These are phyloP conservation scores for Diophrys sp. DNA, from an alignment of 73 alveolate species.

Conservation along the genomic window DNA sequence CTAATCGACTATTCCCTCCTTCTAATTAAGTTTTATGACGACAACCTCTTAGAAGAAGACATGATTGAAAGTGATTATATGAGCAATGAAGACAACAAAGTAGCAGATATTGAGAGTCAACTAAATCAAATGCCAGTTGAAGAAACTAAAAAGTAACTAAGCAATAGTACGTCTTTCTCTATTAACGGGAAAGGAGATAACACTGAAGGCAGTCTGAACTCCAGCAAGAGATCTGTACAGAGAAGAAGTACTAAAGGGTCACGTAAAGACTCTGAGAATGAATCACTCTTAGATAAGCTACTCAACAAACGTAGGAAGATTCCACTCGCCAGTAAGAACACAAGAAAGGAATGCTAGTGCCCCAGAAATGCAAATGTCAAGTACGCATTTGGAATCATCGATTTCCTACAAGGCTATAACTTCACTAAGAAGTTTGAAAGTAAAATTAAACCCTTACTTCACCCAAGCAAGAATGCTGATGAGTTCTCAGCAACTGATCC, in stretches of 20 bases:
- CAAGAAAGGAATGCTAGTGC: not conserved
- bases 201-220: no score
- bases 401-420: not conserved
- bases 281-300: not conserved
- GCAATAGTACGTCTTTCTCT: no score
- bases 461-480: not conserved
- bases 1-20: constrained; percentile 45
- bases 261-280: no score
- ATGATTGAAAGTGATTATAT: not conserved
- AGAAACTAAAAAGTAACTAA: not conserved
- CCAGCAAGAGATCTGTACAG: no score
- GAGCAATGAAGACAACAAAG: not conserved
- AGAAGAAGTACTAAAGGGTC: no score
- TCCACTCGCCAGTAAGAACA: not conserved
- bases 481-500: not conserved
- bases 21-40: constrained; percentile 13
- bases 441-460: not conserved
- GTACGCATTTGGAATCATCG: not conserved
- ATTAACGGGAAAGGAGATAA: no score
- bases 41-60: not conserved
- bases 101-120: not conserved
- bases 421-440: not conserved
- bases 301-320: not conserved
- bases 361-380: not conserved
- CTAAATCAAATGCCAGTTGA: not conserved